Evolutionary conservation across 2,329 filamentous ascomycete genomes (phyloP), one percentile per base, ranked within the genome.

Genomic region (Neocucurbitaria cava): DNA sequence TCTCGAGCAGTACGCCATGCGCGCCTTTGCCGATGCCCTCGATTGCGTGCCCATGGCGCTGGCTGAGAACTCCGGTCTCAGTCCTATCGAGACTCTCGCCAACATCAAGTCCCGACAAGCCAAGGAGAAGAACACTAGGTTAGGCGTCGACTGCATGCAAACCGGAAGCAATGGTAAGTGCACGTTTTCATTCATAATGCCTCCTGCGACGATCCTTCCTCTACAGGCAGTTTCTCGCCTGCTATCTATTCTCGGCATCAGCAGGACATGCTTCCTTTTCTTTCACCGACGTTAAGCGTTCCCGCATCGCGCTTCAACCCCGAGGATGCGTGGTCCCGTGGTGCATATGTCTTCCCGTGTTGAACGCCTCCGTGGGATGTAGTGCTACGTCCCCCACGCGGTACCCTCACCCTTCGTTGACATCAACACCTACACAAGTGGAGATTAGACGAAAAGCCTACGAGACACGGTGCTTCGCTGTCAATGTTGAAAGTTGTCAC

Each of bases 1-100:
- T n/a, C 86, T 99, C 35, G 94, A 97, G 80, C 95, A 99, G 79
- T 99, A 99, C 78, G 93, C 94, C 63, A 99, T 99, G 94, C 91
- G 95, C 58, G 95, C 95, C 21, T 99, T 99, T 74, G 87, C 95
- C 57, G 94, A 98, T 77, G 96, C 95, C 5, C 86, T 99, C 31
- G 95, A 99, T 77, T 85, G 91, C 1, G 85, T 99, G 1, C 95
- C 95, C 30, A 95, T 99, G 92, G 92, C 95, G 1, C 84, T 99
- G 56, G 93, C 95, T 9, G 94, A 99, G 84, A 99, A 99, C 84
- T 96, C 91, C 65, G 95, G 95, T 59, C 83, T 98, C 59, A 96
- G 92, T 79, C 92, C 95, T 15, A 99, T 99, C 68, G 92, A 97
- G 70, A 96, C 94, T 7, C 85, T 99, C 52, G 94, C 95, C 31